phyloP scores from a whole-genome alignment of 768 basidiomycete species.

The Tricholoma furcatifolium region DNA sequence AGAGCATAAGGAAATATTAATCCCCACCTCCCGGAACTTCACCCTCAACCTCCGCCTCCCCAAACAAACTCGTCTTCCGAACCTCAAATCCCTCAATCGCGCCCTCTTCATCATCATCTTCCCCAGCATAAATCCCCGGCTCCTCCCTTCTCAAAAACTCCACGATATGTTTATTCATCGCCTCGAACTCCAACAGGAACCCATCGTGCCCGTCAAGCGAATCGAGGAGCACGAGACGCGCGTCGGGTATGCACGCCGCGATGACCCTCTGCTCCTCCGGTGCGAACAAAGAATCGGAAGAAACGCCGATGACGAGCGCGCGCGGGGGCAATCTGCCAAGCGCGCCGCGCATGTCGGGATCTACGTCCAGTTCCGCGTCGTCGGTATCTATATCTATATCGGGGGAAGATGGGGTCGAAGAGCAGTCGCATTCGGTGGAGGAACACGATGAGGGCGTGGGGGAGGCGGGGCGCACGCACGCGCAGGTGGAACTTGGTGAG shows the following conservation, averaged over 20 bases:
- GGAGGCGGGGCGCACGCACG: conserved; percentile 1
- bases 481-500: not conserved
- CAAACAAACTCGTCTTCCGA: conserved; percentile 93
- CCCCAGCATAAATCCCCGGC: conserved; percentile 56
- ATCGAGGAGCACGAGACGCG: conserved; percentile 78
- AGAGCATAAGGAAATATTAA: not conserved
- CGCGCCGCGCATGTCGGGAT: conserved; percentile 25
- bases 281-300: conserved; percentile 93
- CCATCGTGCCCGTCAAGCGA: conserved; percentile 95
- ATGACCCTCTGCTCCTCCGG: conserved; percentile 84
- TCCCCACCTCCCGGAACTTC: conserved; percentile 45
- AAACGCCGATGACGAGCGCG: conserved; percentile 85
- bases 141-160: conserved; percentile 71
- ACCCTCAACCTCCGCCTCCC: conserved; percentile 80
- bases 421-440: conserved; percentile 1
- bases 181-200: conserved; percentile 94
- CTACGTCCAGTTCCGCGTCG: conserved; percentile 1
- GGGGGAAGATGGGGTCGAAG: not conserved
- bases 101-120: conserved; percentile 26
- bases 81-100: conserved; percentile 57
- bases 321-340: conserved; percentile 73
- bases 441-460: conserved; percentile 2
- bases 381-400: not conserved
- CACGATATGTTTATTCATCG: conserved; percentile 79
- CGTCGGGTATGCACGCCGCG: conserved; percentile 73